Base-by-base conservation (phyloP, 495 filamentous ascomycete species). In the Daldinia vernicosa region DNA sequence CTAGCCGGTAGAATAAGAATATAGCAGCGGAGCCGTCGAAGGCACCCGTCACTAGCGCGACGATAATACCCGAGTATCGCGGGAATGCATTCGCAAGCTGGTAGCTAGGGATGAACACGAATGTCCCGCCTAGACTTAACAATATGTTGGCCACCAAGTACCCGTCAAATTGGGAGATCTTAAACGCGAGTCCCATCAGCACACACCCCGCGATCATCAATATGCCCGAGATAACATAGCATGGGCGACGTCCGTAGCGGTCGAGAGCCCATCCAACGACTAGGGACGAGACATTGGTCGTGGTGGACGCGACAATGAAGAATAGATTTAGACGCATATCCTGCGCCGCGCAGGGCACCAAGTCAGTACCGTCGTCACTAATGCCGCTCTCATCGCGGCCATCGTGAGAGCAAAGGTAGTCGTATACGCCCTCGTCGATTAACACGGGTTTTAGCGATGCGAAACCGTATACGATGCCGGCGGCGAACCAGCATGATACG, bases 1-100 rank as follows among this genome's bases (percentile, higher is more conserved):
- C 78, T 0, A 90, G 64, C 5, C 88, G 81, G 75, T 91, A 92
- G 72, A 90, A 78, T 0, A 92, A 83, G 63, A 91, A 91, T 0
- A 92, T 80, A 17, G 89, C 90, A 37, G 87, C 89, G 7, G 88
- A 90, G 0, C 90, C 89, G 72, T 92, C 90, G 72, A 91, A 92
- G 5, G 89, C 89, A 19, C 90, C 90, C 4, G 90, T 92, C 1
- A 92, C 82, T 0, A 91, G 75, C 0, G 90, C 89, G 6, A 92
- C 86, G 55, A 92, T 89, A 1, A 88, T 78, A 2, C 90, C 90
- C 0, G 89, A 88, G 74, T 89, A 80, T 63, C 80, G 82, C 1
- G 90, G 90, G 68, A 92, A 92, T 0, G 90, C 88, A 72, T 92
- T 91, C 39, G 87, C 87, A 45, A 92, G 85, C 73, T 91, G 89